These are phyloP conservation scores for Phalaenopsis aphrodite DNA, from an alignment of 106 monocot species.

Conservation along the genomic window DNA sequence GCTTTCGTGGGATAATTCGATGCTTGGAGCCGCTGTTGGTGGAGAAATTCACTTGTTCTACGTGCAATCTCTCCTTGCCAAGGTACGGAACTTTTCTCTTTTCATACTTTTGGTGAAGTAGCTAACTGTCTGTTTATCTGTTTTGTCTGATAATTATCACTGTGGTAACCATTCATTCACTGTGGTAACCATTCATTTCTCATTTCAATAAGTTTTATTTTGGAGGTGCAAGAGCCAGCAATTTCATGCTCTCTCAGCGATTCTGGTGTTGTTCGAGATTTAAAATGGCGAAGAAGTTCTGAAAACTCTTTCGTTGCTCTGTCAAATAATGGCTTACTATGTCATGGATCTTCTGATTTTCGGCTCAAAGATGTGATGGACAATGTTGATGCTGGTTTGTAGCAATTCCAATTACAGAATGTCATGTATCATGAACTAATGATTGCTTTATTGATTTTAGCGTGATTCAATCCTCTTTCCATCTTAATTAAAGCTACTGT, in stretches of 20 bases:
- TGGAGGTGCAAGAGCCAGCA: constrained; percentile 42
- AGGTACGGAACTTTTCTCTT: constrained; percentile 28
- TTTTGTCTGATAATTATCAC: neutral
- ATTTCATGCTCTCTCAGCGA: constrained; percentile 34
- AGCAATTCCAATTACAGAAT: neutral
- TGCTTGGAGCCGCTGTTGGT: constrained; percentile 44
- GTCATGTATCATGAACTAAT: neutral
- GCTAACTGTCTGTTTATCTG: neutral
- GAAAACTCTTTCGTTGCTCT: constrained; percentile 51
- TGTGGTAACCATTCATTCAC: neutral
- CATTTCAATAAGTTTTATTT: neutral
- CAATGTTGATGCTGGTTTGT: constrained; percentile 76
- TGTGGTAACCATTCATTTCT: neutral
- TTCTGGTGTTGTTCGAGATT: constrained; percentile 48
- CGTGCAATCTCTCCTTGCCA: constrained; percentile 41
- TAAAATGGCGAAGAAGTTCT: constrained; percentile 51
- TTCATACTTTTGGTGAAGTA: neutral
- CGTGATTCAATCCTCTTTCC: neutral
- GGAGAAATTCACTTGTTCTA: constrained; percentile 54
- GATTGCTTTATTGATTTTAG: neutral
- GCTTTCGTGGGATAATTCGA: constrained; percentile 47
- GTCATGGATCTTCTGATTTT: constrained; percentile 33
- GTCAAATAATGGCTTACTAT: constrained; percentile 43
- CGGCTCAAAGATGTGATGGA: constrained; percentile 44
- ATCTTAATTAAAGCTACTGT: neutral